A percentile compares a stretch with the other conserved stretches of the same genome.
Evolutionary conservation across 2,329 filamentous ascomycete genomes (phyloP).

Genomic region (Coniella vitis): DNA sequence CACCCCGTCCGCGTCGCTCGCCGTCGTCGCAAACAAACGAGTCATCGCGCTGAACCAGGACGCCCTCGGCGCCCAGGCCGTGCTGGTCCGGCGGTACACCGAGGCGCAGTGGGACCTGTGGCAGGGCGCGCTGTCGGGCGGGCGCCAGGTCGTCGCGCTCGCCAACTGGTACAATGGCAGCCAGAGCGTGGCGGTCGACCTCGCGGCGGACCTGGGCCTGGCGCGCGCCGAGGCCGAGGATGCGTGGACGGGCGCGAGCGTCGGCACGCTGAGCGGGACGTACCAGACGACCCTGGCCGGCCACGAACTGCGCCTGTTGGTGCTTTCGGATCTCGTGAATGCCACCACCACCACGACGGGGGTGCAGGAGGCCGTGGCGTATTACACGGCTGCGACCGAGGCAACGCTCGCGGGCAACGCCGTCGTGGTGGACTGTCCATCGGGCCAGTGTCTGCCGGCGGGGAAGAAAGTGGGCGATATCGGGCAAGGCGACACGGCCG

Average conservation of each 20-base stretch:
- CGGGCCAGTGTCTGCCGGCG: constrained; percentile 34
- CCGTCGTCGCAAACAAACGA: constrained; percentile 42
- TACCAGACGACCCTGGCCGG: constrained; percentile 27
- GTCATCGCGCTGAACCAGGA: constrained; percentile 55
- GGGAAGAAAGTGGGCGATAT: constrained; percentile 36
- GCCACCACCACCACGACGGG: constrained; percentile 17
- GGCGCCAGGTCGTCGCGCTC: constrained; percentile 36
- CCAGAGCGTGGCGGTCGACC: constrained; percentile 34
- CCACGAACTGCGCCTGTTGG: constrained; percentile 34
- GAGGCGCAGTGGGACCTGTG: constrained; percentile 45
- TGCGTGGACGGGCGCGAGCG: constrained; percentile 32
- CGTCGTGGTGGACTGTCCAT: constrained; percentile 27
- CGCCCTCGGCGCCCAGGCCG: constrained; percentile 41
- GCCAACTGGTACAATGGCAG: constrained; percentile 43
- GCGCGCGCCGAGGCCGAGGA: constrained; percentile 31
- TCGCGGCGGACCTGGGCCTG: constrained; percentile 34
- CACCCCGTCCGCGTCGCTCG: constrained; percentile 33
- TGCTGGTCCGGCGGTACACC: constrained; percentile 40
- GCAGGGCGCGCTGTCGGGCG: constrained; percentile 39
- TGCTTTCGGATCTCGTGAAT: constrained; percentile 28
- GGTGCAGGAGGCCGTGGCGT: constrained; percentile 21
- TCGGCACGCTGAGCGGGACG: constrained; percentile 26
- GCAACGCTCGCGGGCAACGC: constrained; percentile 32
- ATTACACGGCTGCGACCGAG: constrained; percentile 31
- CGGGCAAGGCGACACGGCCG: constrained; percentile 23